Evolutionary conservation across 2,329 filamentous ascomycete species (phyloP).

Genomic region (Fusarium sp.): DNA sequence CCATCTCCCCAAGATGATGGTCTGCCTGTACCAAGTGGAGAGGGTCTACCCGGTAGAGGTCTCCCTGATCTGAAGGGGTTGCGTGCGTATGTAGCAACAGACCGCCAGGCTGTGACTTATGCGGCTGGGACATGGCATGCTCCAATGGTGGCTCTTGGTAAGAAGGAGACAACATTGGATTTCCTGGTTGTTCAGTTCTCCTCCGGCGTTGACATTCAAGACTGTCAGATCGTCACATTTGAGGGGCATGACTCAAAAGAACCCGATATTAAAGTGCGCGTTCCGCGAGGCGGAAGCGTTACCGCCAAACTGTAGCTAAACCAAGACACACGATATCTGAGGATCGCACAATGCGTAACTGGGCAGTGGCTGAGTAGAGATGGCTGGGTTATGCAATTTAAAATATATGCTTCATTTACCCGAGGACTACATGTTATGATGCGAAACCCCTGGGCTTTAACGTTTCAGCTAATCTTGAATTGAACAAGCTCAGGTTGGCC

Average conservation of each 20-base stretch:
- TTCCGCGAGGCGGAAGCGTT: constrained; percentile 21
- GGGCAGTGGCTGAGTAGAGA: constrained; percentile 23
- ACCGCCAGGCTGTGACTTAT: constrained; percentile 88
- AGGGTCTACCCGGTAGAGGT: constrained; percentile 64
- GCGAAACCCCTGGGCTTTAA: neutral
- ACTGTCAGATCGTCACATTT: constrained; percentile 80
- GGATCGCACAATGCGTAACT: constrained; percentile 19
- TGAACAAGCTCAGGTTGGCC: constrained; percentile 4
- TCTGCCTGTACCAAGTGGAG: constrained; percentile 41
- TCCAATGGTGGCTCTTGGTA: constrained; percentile 88
- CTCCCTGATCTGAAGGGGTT: constrained; percentile 76
- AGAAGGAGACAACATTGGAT: constrained; percentile 67
- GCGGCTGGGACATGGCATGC: constrained; percentile 93
- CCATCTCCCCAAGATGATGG: constrained; percentile 42
- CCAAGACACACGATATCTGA: constrained; percentile 17
- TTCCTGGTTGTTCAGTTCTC: constrained; percentile 91
- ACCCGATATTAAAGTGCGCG: constrained; percentile 50
- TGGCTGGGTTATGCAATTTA: constrained; percentile 3
- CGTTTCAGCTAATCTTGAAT: constrained; percentile 21
- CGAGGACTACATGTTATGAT: neutral
- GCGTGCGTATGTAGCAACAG: constrained; percentile 79
- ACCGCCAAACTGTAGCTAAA: constrained; percentile 19
- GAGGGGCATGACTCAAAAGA: constrained; percentile 46
- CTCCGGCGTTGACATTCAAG: constrained; percentile 82
- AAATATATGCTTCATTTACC: constrained; percentile 1